Base-by-base conservation (phyloP, 352 stramenopile species). In the Elongisporangium anandrum region DNA sequence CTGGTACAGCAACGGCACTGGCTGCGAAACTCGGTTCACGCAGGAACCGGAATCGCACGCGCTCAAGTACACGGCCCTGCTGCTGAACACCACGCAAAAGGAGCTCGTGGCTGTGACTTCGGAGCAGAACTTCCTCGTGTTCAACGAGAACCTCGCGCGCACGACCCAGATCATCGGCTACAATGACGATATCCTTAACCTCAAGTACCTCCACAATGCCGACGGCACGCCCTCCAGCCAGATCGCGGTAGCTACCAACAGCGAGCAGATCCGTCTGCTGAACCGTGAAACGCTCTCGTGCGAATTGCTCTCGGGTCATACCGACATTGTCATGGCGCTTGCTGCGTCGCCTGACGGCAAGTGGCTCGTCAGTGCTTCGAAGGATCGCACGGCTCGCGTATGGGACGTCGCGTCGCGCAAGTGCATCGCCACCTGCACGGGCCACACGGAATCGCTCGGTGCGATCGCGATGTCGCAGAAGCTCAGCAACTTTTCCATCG, bases 151-250 rank as follows among this genome's bases (percentile, higher is more conserved):
- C 16, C 69, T 95, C 29, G 61, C 68, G 59, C 74, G 87, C 51
- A 88, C 70, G 48, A 83, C 78, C 16, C 81, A 94, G 63, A 92
- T 93, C 59, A 92, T 95, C 60, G 81, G 96, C 34, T 98, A 97
- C 65, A 99, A 99, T 72, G 97, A 99, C 64, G 97, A 99, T 67
- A 97, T 99, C 52, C 79, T 99, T 0, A 97, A 98, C 74, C 75
- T 99, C 52, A 98, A 98, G 69, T 95, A 97, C 54, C 85, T 99
- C 57, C 93, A 92, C 5, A 69, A 71, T 39, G 67, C 69, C 23
- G 74, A 90, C 55, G 81, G 78, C 29, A 61, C 69, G 8, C 71
- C 77, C 22, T 81, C 71, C 5, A 72, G 81, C 47, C 72, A 90
- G 50, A 70, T 99, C 52, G 96, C 96, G 9, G 93, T 98, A 20